These are phyloP conservation scores for Nakazawaea ishiwadae DNA, from an alignment of 805 yeast genomes.

Conservation along the genomic window DNA sequence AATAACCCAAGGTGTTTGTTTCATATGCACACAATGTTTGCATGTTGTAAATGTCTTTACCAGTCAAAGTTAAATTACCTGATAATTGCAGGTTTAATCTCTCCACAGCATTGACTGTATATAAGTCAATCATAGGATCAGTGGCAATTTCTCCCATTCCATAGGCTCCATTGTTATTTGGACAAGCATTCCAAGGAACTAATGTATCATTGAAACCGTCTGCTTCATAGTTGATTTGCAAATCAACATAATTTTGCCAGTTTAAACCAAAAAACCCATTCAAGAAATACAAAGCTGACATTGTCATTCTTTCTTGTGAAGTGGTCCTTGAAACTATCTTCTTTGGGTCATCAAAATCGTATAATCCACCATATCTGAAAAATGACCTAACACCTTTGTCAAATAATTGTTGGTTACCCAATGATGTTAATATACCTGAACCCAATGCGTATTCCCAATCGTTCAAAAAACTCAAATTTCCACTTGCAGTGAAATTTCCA, in stretches of 20 bases:
- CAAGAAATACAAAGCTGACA: conserved; percentile 40
- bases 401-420: conserved; percentile 19
- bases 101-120: neutral
- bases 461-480: conserved; percentile 10
- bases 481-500: conserved; percentile 5
- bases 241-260: conserved; percentile 16
- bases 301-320: conserved; percentile 42
- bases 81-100: conserved; percentile 15
- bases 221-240: conserved; percentile 15
- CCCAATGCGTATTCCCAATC: conserved; percentile 14
- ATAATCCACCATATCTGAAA: conserved; percentile 17
- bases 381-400: conserved; percentile 16
- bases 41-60: conserved; percentile 25
- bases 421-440: conserved; percentile 13
- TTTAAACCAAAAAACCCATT: conserved; percentile 43
- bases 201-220: conserved; percentile 16
- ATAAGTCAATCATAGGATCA: neutral
- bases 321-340: conserved; percentile 26
- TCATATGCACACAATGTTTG: conserved; percentile 38
- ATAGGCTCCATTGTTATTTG: conserved; percentile 14
- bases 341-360: conserved; percentile 10
- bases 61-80: conserved; percentile 22
- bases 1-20: conserved; percentile 32
- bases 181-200: conserved; percentile 15
- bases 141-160: conserved; percentile 16